phyloP scores from a whole-genome alignment of 2,329 filamentous ascomycete genomes.

The Pseudocercospora pini-densiflorae region DNA sequence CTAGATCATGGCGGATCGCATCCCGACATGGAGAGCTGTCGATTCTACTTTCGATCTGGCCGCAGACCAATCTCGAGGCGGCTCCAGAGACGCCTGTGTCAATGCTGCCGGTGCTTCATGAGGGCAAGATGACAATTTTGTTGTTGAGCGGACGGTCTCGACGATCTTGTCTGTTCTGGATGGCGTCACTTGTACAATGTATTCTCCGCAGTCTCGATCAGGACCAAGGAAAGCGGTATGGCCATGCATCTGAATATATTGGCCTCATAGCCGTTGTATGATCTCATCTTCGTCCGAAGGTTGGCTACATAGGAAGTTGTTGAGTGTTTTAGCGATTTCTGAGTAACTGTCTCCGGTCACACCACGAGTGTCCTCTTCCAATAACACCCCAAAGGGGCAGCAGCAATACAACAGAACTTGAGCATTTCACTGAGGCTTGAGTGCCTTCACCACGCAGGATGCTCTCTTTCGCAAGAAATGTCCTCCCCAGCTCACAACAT shows the following conservation, averaged over 20 bases:
- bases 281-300: not conserved
- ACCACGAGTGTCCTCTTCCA: not conserved
- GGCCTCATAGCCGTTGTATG: not conserved
- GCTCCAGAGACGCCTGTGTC: slow-evolving; percentile 8
- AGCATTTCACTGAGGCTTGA: not conserved
- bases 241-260: not conserved
- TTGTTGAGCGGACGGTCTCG: slow-evolving; percentile 11
- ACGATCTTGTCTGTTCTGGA: slow-evolving; percentile 16
- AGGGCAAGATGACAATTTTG: slow-evolving; percentile 11
- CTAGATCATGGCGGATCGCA: not conserved
- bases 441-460: slow-evolving; percentile 7
- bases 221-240: not conserved
- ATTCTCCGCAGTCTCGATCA: not conserved
- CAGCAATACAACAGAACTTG: not conserved
- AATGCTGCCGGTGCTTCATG: slow-evolving; percentile 4
- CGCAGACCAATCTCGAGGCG: not conserved
- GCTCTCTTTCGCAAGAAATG: slow-evolving; percentile 19
- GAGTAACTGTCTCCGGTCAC: not conserved
- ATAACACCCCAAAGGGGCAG: not conserved
- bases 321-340: not conserved
- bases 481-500: slow-evolving; percentile 17
- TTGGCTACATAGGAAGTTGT: not conserved
- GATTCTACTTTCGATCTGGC: slow-evolving; percentile 1
- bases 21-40: not conserved
- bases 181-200: not conserved